Evolutionary conservation across 129 eudicot species (phyloP), one percentile per base, ranked within the genome.

Genomic region (Gnaphalium uliginosum): DNA sequence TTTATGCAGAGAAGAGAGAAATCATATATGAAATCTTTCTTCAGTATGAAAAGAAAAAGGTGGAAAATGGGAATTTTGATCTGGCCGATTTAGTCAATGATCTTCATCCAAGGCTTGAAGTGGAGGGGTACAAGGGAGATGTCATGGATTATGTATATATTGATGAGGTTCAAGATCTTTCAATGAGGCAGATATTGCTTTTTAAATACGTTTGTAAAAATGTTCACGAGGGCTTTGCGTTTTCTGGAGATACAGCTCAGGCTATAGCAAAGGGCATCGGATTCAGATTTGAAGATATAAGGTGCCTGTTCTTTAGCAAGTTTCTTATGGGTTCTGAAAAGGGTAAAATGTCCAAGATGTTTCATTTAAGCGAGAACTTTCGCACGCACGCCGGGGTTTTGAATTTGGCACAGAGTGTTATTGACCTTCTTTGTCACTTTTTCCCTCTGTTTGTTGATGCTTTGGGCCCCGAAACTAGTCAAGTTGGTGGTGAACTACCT

Each of bases 101-200:
- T 81, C 89, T 92, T 68, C 93, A 92, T 81, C 72, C 41, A 21
- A 78, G 97, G 19, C 86, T 92, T 2, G 81, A 74, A 61, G 46
- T 74, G 6, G 82, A 66, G 57, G 81, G 72, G 26, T 84, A 83
- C 41, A 65, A 50, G 15, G 93, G 96, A 3, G 93, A 86, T 26
- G 32, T 33, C 13, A 84, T 92, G 86, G 91, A 92, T 63, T 87
- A 85, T 76, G 96, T 89, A 6, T 92, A 82, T 71, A 77, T 92
- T 70, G 97, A 92, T 69, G 97, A 92, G 81, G 96, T 92, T 7
- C 97, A 92, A 76, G 97, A 92, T 59, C 87, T 89, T 23, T 80
- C 89, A 1, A 89, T 89, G 87, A 78, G 88, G 19, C 97, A 92
- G 67, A 87, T 92, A 59, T 67, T 89, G 48, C 87, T 92, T 5